Evolutionary conservation across 2,329 filamentous ascomycete species (phyloP).

Genomic region (Hawksworthiomyces lignivorus): DNA sequence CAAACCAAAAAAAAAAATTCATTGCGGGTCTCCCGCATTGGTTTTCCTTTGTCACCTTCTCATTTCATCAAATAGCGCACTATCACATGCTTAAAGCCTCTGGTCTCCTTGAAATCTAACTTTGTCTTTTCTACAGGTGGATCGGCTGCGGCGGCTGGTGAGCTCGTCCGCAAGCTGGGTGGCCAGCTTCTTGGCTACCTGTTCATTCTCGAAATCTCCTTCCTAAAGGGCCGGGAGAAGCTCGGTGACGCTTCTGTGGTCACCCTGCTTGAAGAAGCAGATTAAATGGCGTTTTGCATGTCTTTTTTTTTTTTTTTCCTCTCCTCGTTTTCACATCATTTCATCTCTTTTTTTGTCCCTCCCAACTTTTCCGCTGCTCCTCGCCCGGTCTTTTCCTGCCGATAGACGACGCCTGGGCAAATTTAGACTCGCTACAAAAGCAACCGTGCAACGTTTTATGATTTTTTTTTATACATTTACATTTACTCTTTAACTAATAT

Average conservation of each 20-base stretch:
- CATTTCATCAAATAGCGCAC: background rate
- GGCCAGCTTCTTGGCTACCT: conserved; percentile 82
- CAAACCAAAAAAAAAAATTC: too few species aligned
- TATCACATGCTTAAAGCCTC: conserved; percentile 6
- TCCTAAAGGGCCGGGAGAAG: conserved; percentile 86
- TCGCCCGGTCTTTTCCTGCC: too few species aligned
- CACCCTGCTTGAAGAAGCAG: conserved; percentile 60
- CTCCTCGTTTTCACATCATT: too few species aligned
- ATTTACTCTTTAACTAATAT: too few species aligned
- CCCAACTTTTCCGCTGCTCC: too few species aligned
- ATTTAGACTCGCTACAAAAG: too few species aligned
- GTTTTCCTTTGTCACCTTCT: background rate
- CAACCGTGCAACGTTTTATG: too few species aligned
- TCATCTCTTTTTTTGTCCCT: too few species aligned
- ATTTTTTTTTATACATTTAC: too few species aligned
- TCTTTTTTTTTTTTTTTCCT: too few species aligned
- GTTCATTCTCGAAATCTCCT: conserved; percentile 93
- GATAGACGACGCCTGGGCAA: too few species aligned
- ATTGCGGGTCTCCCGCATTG: too few species aligned
- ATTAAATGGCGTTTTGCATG: conserved; percentile 1
- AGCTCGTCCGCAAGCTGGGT: conserved; percentile 78
- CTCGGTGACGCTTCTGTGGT: conserved; percentile 69
- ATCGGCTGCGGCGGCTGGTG: conserved; percentile 78
- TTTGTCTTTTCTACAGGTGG: conserved; percentile 53
- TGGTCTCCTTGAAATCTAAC: conserved; percentile 4